Base-by-base conservation (phyloP, 2,329 filamentous ascomycete species). In the Lasiodiplodia sp. region DNA sequence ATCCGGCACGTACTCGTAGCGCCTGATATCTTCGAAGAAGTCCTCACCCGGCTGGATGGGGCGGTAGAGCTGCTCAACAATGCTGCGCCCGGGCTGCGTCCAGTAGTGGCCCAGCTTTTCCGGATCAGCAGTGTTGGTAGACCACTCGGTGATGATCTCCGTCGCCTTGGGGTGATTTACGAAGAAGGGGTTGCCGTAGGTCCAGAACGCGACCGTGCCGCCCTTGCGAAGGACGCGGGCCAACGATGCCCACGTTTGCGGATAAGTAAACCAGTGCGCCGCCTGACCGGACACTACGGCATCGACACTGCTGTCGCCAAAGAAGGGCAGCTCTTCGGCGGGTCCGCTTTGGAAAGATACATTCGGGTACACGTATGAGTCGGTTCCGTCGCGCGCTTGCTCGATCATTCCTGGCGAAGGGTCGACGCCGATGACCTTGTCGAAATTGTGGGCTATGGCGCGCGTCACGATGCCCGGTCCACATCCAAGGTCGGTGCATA, bases 201-300 rank as follows among this genome's bases (percentile, higher is more conserved):
- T 88, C 87, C 86, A 90, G 74, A 89, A 88, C 0, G 88, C 88
- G n/a, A 91, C 72, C 0, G 86, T 87, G 18, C 88, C 88, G 16
- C 86, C 86, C 2, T 77, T 75, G 60, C 85, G 82, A 51, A 90
- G 78, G 8, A 88, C 83, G 14, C 87, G 82, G 11, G 79, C 79
- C 68, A 91, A 75, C 73, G 87, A 85, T 0, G 83, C 83, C 86
- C 87, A 91, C 3, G 85, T 82, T 49, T 79, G 81, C 8, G 70
- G 51, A 73, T 87, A 87, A 75, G 90, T 83, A 75, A 91, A 91
- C 89, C 89, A 91, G 75, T 91, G 89, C 51, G 88, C 87, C 8
- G 88, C 84, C 73, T 91, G 88, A 0, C 80, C 84, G 0, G 83
- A 82, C 0, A 83, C 79, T 1, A 83, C 79, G 71, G 84, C 78